Base-by-base conservation (phyloP, 23 red algal species). In the Gracilariopsis chorda region DNA sequence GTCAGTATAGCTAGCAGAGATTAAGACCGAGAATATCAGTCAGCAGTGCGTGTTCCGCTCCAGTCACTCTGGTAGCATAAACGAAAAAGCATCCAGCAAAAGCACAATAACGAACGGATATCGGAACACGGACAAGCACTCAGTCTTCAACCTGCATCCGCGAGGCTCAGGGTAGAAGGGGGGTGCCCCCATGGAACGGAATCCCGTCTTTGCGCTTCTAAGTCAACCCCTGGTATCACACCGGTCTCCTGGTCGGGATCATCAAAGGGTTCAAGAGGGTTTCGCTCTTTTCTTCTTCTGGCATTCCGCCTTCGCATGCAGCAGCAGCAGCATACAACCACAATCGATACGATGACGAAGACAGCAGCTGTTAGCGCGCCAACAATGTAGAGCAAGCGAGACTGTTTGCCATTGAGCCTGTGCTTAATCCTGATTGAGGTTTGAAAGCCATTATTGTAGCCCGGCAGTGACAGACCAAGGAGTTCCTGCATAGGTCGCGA, bases 291-390 rank as follows among this genome's bases (percentile, higher is more conserved):
- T n/a, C 40, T 36, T 24, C 40, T 36, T 47, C 67, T 73, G 20
- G 40, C 67, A 2, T 42, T 36, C 47, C 67, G 42, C 40, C 40
- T 46, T 25, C 63, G 63, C 28, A 24, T 47, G 28, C 40, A 73
- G 17, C 67, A 73, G 28, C 67, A 73, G 40, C 67, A 73, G n/a
- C 67, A 73, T 45, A 73, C 39, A 20, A 73, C 67, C 67, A 73
- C 24, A 47, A 73, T 44, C 1, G 47, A 13, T 73, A 73, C 67
- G 19, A 73, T 36, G 39, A 73, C 42, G 5, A 73, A 46, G 0
- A 42, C 67, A 46, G 67, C 67, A 4, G 39, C 67, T 47, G 40
- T 23, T 20, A 73, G 67, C 36, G 47, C 67, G 40, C 67, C 67
- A 36, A 25, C 67, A 25, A 73, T 73, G 20, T 45, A 25, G 23